Evolutionary conservation across 163 green algal genomes (phyloP).

Genomic region (Volvox carteri): DNA sequence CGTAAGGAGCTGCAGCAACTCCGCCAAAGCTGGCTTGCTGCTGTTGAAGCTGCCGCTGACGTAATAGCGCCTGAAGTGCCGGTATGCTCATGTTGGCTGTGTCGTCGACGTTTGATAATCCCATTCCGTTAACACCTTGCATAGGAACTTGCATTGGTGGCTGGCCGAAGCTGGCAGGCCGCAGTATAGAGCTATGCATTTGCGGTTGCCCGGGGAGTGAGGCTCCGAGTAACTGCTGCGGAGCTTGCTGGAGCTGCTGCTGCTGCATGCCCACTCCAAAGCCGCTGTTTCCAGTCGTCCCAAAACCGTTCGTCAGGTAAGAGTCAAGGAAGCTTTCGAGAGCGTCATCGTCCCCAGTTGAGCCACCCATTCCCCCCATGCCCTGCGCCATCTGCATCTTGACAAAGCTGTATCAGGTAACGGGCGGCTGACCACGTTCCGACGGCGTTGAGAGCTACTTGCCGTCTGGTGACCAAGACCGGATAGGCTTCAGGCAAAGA

Average conservation of each 20-base stretch:
- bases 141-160: neutral
- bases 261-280: constrained; percentile 24
- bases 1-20: neutral
- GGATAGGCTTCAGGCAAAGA: neutral
- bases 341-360: constrained; percentile 9
- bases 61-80: constrained; percentile 17
- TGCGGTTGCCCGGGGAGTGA: neutral
- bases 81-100: constrained; percentile 26
- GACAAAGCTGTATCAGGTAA: neutral
- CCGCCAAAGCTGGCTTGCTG: neutral
- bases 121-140: neutral
- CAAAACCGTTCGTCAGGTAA: constrained; percentile 21
- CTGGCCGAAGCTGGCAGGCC: neutral
- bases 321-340: constrained; percentile 40
- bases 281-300: neutral
- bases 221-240: constrained; percentile 12
- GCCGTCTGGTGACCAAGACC: neutral
- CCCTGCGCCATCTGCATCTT: constrained; percentile 6
- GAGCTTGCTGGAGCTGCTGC: constrained; percentile 2
- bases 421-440: neutral
- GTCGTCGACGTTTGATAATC: neutral
- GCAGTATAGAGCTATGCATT: neutral
- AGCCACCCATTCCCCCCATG: neutral
- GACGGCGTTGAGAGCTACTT: neutral
- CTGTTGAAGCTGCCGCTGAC: constrained; percentile 36